Base-by-base conservation (phyloP, 176 grass and related monocot species). In the Pontederia crassipes region DNA sequence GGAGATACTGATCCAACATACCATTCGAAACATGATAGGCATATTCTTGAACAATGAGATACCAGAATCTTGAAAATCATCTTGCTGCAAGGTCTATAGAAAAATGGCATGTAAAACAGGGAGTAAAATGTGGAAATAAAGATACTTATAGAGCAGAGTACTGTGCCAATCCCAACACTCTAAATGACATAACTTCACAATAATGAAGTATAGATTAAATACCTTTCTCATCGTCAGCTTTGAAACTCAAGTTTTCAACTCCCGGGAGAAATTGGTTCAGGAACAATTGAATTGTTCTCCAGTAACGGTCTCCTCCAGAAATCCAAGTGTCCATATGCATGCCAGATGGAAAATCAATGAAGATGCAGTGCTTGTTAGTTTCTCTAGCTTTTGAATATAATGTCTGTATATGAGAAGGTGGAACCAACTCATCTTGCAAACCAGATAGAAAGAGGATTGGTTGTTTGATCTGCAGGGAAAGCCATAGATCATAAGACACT, bases 311-410 rank as follows among this genome's bases (percentile, higher is more conserved):
- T 55, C 84, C 85, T 55, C 84, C 87, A 81, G 94, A 85, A 35
- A 66, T 74, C 94, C 94, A 98, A 62, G 85, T 98, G 71, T 98
- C 88, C 94, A 98, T 93, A 74, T 98, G 94, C 85, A 89, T 98
- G 32, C 94, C 94, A 79, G 52, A 80, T 69, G 85, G 94, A 80
- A 98, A 98, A 79, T 98, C 94, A 52, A 98, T 75, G 85, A 98
- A 98, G 66, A 80, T 78, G 66, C 81, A 85, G 46, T 75, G 28
- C 10, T 12, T 81, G 57, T 98, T 98, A 54, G 72, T 65, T 62
- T 86, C 82, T 52, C 61, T 45, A 75, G 88, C 71, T 79, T 81
- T 86, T 13, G 85, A 82, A 64, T 92, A 83, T 71, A 98, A 57
- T 68, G 80, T 70, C 61, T 16, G 81, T 84, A 98, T 93, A 77